A percentile compares a stretch with the other conserved stretches of the same genome.
Conservation (phyloP, 495 filamentous ascomycete species). For the Xylaria longipes region DNA sequence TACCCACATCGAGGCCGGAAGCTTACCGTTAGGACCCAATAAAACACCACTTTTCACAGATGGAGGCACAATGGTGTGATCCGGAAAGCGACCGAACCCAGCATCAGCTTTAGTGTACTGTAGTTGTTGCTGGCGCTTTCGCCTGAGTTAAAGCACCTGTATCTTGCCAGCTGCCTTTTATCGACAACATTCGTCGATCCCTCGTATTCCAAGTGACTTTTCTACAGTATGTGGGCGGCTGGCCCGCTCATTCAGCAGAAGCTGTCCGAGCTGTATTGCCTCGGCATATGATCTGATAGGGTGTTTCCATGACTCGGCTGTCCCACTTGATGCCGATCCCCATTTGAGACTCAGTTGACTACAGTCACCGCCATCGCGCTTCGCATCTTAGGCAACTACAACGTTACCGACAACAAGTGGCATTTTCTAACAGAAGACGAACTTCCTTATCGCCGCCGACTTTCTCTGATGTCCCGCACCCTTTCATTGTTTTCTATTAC, state of each 20-base stretch:
- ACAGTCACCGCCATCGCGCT: neutral
- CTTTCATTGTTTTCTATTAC: neutral
- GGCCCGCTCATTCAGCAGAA: neutral
- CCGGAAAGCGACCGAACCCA: neutral
- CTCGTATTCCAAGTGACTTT: neutral
- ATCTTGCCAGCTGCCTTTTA: conserved; percentile 13
- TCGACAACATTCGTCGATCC: conserved; percentile 18
- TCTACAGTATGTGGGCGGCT: neutral
- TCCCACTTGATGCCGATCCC: conserved; percentile 16
- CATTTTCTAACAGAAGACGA: neutral
- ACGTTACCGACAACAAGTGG: neutral
- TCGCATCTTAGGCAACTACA: neutral
- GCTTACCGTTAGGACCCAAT: conserved; percentile 4
- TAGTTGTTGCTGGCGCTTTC: neutral
- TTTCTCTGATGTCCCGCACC: neutral
- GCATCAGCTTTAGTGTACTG: too few species aligned
- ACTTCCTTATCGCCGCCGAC: neutral
- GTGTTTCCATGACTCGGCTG: neutral
- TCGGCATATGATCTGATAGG: conserved; percentile 15
- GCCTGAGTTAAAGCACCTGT: neutral
- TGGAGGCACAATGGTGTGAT: neutral
- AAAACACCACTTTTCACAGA: neutral
- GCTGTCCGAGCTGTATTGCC: neutral
- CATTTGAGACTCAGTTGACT: conserved; percentile 4
- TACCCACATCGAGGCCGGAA: conserved; percentile 2